Evolutionary conservation across 1,139 yeast genomes (phyloP), one percentile per base, ranked within the genome.

Genomic region (Magnusiomyces suaveolens): DNA sequence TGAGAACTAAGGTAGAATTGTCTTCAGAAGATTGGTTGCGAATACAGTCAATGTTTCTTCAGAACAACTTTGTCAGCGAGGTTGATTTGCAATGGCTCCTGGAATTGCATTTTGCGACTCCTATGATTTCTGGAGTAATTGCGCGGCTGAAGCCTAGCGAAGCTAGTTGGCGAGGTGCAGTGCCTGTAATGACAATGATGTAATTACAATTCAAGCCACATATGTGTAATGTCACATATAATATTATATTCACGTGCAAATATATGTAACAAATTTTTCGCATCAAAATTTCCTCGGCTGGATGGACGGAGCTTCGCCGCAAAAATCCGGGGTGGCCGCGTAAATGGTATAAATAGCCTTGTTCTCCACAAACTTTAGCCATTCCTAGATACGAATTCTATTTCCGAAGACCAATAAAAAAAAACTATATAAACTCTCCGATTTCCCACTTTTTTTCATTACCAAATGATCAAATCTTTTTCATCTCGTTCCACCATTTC

Each of bases 381-480:
- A 29, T 29, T 29, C 12, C 12, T 29, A 6, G 6, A n/a, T n/a
- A n/a, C n/a, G n/a, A n/a, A n/a, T n/a, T 29, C 12, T 29, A 29
- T 29, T 8, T 29, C 36, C n/a, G n/a, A n/a, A n/a, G n/a, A n/a
- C n/a, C n/a, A n/a, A 29, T 29, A 29, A 29, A 29, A 6, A 29
- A 29, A 6, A 6, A 6, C 33, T 29, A 29, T 29, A 29, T 29
- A 29, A 29, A 29, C 33, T 12, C 6, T 6, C 33, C 33, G 12
- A 29, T 29, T 29, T 29, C 33, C 12, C 33, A 6, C 12, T 12
- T 6, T 29, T 29, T 29, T n/a, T 3, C 41, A 36, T 14, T 3
- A 36, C 4, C 33, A 12, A 38, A 55, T 56, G 54, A 51, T 56
- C 32, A 48, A 55, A 47, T 41, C 50, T 48, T 44, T 46, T 43